Base-by-base conservation (phyloP, 2,329 filamentous ascomycete species). In the Graphilbum sp. region DNA sequence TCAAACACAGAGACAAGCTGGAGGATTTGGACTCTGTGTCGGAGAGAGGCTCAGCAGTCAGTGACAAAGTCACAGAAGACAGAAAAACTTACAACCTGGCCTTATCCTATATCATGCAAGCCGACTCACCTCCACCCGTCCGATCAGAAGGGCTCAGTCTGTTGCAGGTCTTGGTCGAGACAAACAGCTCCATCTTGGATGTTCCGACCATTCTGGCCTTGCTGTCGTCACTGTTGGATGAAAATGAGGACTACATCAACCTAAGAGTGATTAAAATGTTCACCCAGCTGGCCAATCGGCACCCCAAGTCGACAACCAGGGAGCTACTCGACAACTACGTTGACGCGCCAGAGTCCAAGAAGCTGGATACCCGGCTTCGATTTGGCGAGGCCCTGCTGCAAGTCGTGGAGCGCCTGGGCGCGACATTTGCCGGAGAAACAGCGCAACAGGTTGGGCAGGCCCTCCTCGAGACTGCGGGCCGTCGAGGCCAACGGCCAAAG, bases 231-330 rank as follows among this genome's bases (percentile, higher is more conserved):
- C 61, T 83, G 1, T 59, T 84, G 2, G 65, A 68, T 42, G 76
- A 81, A 35, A 60, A 66, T 6, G 80, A 85, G 40, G 77, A 81
- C 40, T 86, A 78, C 50, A 75, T 84, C 43, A 79, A 80, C 47
- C 60, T 79, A 3, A 67, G 72, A n/a, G 69, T 74, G 15, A 71
- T 85, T 43, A 73, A 72, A 43, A 64, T 77, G 2, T 72, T 82
- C 41, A 67, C 69, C 0, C 67, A 72, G 19, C 55, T 86, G 11
- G 69, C 76, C 0, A 57, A 64, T 43, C 65, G 61, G 40, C 77
- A 82, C 36, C 75, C 78, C 0, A 69, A 65, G 32, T 68, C 76
- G 0, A 74, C 75, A 0, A 59, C 69, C 4, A 64, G 61, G 18
- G 76, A 82, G 46, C 57, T 85, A 0, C 56, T 79, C 0, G 76